Evolutionary conservation across 2,329 filamentous ascomycete species (phyloP).

Genomic region (Cercospora nicotianae): DNA sequence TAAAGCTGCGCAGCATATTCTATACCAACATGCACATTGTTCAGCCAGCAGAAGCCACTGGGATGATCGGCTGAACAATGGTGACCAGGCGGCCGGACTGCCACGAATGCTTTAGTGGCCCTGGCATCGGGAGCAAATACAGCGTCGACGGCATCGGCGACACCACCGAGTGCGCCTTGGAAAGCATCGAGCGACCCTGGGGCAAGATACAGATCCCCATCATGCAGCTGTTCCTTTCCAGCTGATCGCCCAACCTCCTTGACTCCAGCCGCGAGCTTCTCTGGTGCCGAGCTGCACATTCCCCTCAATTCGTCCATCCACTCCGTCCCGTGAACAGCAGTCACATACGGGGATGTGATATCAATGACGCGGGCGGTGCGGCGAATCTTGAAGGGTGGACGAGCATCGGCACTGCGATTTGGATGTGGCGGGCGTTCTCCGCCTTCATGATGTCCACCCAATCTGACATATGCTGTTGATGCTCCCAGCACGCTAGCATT

Average conservation of each 20-base stretch:
- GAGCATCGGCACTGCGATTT: constrained; percentile 54
- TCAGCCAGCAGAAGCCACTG: constrained; percentile 97
- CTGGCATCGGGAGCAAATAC: constrained; percentile 62
- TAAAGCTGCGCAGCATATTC: constrained; percentile 83
- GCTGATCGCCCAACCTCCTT: constrained; percentile 69
- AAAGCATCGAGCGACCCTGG: constrained; percentile 82
- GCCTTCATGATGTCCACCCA: constrained; percentile 76
- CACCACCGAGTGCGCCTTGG: constrained; percentile 86
- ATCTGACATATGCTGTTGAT: constrained; percentile 83
- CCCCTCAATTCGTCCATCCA: constrained; percentile 91
- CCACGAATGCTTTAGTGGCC: constrained; percentile 72
- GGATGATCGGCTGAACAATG: constrained; percentile 89
- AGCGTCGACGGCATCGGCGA: constrained; percentile 87
- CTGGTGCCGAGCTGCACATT: constrained; percentile 80
- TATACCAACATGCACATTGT: constrained; percentile 96
- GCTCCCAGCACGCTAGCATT: constrained; percentile 80
- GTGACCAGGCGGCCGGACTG: constrained; percentile 88
- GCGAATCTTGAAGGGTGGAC: constrained; percentile 74
- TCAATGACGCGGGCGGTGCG: constrained; percentile 73
- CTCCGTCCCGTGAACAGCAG: constrained; percentile 82
- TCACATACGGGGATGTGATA: constrained; percentile 74
- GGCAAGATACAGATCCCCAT: constrained; percentile 89
- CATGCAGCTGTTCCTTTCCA: constrained; percentile 69
- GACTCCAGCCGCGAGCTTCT: constrained; percentile 71
- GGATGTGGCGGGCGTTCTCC: constrained; percentile 69